Evolutionary conservation across 345 rosid genomes (phyloP).

Genomic region (Stellera chamaejasme): DNA sequence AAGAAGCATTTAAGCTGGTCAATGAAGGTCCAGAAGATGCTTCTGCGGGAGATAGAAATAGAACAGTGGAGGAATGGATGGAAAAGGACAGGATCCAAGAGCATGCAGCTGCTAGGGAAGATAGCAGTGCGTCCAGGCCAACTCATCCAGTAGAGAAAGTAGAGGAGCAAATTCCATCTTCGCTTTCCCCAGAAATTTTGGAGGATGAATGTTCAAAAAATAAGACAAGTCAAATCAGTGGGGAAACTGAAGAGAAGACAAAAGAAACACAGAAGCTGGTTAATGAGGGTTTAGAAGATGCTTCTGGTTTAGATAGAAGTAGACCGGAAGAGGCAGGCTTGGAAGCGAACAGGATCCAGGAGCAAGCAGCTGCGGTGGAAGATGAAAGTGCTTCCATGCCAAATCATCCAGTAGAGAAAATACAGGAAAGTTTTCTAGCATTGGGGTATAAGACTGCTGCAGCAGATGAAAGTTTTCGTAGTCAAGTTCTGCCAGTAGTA

Average conservation of each 20-base stretch:
- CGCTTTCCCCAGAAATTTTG: neutral
- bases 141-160: constrained; percentile 18
- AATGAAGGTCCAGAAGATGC: constrained; percentile 8
- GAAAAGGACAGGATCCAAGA: constrained; percentile 12
- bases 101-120: constrained; percentile 16
- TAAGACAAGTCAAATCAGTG: neutral
- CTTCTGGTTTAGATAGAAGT: constrained; percentile 4
- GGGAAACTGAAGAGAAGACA: neutral
- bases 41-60: constrained; percentile 4
- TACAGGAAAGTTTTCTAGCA: neutral
- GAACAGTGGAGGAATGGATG: constrained; percentile 10
- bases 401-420: constrained; percentile 1
- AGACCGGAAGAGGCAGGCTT: constrained; percentile 1
- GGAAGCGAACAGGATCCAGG: constrained; percentile 1
- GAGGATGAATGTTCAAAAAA: neutral
- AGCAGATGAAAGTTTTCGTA: constrained; percentile 1
- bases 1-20: constrained; percentile 7
- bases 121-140: constrained; percentile 13
- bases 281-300: constrained; percentile 1
- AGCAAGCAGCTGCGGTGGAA: neutral
- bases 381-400: constrained; percentile 2
- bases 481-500: constrained; percentile 9
- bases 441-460: neutral
- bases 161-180: constrained; percentile 21
- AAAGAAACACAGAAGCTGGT: neutral